Evolutionary conservation across 2,329 filamentous ascomycete species (phyloP).

Genomic region (Talaromyces sp.): DNA sequence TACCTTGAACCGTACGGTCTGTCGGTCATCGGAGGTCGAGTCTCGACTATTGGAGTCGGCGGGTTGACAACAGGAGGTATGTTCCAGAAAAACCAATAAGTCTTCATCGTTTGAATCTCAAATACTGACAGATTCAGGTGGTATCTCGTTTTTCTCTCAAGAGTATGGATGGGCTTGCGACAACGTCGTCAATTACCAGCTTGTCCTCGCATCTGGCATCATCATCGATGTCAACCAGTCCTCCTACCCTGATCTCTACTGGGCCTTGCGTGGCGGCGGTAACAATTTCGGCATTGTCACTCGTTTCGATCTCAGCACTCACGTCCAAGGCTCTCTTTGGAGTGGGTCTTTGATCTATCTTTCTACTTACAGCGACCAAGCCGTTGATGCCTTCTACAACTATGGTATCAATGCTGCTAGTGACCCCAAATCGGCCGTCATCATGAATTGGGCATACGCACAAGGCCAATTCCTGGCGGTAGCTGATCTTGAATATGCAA

Average conservation of each 20-base stretch:
- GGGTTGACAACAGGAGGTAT: slow-evolving; percentile 30
- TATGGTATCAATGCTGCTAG: slow-evolving; percentile 30
- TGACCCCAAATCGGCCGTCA: slow-evolving; percentile 39
- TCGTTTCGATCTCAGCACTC: slow-evolving; percentile 42
- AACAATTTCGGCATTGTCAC: slow-evolving; percentile 43
- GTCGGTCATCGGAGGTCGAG: slow-evolving; percentile 37
- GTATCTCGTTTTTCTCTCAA: slow-evolving; percentile 36
- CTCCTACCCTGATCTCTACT: slow-evolving; percentile 40
- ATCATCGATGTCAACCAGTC: slow-evolving; percentile 35
- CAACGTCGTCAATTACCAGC: slow-evolving; percentile 36
- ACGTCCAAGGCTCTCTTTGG: slow-evolving; percentile 41
- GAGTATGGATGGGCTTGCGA: slow-evolving; percentile 39
- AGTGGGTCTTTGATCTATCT: slow-evolving; percentile 37
- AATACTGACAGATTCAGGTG: slow-evolving; percentile 24
- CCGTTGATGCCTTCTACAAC: slow-evolving; percentile 36
- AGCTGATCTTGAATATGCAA: slow-evolving; percentile 40
- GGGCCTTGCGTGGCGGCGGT: slow-evolving; percentile 43
- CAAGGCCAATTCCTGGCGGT: slow-evolving; percentile 30
- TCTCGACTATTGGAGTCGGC: slow-evolving; percentile 29
- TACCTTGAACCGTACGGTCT: slow-evolving; percentile 33
- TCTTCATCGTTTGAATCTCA: background rate
- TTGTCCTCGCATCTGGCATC: slow-evolving; percentile 31
- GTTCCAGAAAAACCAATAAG: background rate
- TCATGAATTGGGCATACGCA: slow-evolving; percentile 33
- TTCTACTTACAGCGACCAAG: slow-evolving; percentile 28